Evolutionary conservation across 164 flowering plant species (phyloP), one percentile per base, ranked within the genome.

Genomic region (Chimonanthus praecox): DNA sequence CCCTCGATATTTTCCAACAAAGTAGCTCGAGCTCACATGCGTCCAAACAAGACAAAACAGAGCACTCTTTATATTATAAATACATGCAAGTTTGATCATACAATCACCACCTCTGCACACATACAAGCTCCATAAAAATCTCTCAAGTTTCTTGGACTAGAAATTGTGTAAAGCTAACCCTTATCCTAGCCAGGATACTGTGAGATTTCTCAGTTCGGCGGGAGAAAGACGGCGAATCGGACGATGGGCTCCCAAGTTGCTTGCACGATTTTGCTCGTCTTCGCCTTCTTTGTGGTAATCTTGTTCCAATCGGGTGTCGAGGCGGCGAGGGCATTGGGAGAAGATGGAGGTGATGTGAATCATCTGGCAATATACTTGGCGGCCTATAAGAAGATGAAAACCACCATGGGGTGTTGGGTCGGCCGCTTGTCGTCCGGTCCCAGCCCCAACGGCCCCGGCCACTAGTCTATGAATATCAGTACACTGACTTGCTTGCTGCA

Each of bases 361-460:
- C 15, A 54, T 54, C 16, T 10, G 10, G 60, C 15, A 5, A 54
- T 54, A n/a, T 54, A 54, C 16, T 13, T n/a, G 16, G 6, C 75
- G 2, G 71, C 46, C 15, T 73, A 65, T 46, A 64, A 73, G 33
- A 67, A 49, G 70, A 71, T 64, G 11, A 66, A 54, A n/a, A 21
- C 62, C 43, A 45, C 48, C 5, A 49, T 73, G 70, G 43, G 11
- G 47, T 63, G 33, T 44, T 73, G 75, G 75, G 16, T 73, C n/a
- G 64, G 75, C 8, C 69, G 71, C 4, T 54, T 73, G 63, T 63
- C 60, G 11, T 65, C 70, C 3, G 75, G 75, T 33, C 75, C 75
- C 11, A 73, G 70, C 47, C 68, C 74, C 13, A 54, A n/a, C 16
- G 74, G 74, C 45, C 60, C 74, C 2, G 74, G 74, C 18, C 74